Base-by-base conservation (phyloP, 164 flowering plant genomes). In the Annona cherimola region DNA sequence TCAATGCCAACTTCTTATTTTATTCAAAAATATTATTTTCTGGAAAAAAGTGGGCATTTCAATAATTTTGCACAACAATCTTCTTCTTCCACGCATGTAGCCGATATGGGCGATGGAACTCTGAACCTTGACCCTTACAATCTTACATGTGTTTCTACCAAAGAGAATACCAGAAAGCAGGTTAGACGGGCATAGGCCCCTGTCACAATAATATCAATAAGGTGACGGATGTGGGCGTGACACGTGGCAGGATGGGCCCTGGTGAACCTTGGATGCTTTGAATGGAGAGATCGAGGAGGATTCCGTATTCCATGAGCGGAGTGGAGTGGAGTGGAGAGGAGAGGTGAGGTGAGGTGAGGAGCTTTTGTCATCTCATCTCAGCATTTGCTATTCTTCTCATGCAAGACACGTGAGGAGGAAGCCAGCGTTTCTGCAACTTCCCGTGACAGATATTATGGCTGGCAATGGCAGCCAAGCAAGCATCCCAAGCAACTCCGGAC, bases 371-470 rank as follows among this genome's bases (percentile, higher is more conserved):
- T 11, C 14, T 50, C 57, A 50, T 16, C 3, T 50, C 57, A 1
- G 35, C 35, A 26, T 26, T 26, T 26, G 35, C 57, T 16, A 9
- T 16, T 50, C 9, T 50, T 50, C 14, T 50, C 57, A 50, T 50
- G 57, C 35, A 26, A 26, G 35, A 26, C 35, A 50, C 57, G 5
- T 12, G 57, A 50, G 57, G 57, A 2, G 35, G 35, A 26, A 26
- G 35, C 35, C 35, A 26, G 42, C 35, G 18, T 67, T 45, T 16
- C 11, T 19, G 73, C 64, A 70, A 70, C 14, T 70, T 70, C 59
- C 61, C 45, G 61, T 55, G 71, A 69, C 63, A 69, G 63, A 19
- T 42, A 35, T 69, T 69, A 54, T 57, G 39, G 19, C 35, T 26
- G 35, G 35, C 35, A 26, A 26, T 26, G 35, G 35, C 35, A 26